phyloP scores from a whole-genome alignment of 1,139 yeast genomes.

The Torulaspora pretoriensis region DNA sequence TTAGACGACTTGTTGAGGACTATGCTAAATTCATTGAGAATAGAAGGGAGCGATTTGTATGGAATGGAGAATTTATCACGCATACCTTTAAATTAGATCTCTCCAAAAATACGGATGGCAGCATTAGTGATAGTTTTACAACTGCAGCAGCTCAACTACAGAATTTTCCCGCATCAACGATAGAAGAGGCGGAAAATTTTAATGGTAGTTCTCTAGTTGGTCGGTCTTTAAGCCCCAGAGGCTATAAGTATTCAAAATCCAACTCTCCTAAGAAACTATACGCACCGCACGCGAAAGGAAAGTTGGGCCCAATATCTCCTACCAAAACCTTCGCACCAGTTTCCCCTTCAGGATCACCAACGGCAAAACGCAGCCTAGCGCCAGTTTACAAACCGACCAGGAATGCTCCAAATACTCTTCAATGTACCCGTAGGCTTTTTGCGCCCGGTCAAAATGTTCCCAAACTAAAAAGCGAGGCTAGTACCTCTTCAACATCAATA shows the following conservation, averaged over 20 bases:
- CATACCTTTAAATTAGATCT: slow-evolving; percentile 22
- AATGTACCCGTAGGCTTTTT: slow-evolving; percentile 10
- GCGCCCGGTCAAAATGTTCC: slow-evolving; percentile 10
- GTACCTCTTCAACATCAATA: background rate
- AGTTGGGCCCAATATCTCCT: slow-evolving; percentile 11
- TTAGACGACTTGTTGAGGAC: slow-evolving; percentile 29
- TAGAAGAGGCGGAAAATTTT: slow-evolving; percentile 1
- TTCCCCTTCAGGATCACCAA: slow-evolving; percentile 14
- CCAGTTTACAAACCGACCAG: slow-evolving; percentile 15
- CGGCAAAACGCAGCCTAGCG: slow-evolving; percentile 9
- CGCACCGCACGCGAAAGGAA: slow-evolving; percentile 6
- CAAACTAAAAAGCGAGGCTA: slow-evolving; percentile 1
- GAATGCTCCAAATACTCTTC: slow-evolving; percentile 12
- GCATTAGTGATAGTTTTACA: slow-evolving; percentile 19
- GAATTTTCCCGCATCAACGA: slow-evolving; percentile 8
- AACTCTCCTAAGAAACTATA: slow-evolving; percentile 9
- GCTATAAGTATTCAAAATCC: slow-evolving; percentile 7
- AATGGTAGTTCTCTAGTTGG: background rate
- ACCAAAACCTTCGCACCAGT: slow-evolving; percentile 12
- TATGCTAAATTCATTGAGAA: slow-evolving; percentile 29
- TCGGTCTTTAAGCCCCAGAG: slow-evolving; percentile 6
- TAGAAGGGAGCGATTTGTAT: slow-evolving; percentile 30
- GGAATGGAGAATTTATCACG: slow-evolving; percentile 29
- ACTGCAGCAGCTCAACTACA: slow-evolving; percentile 32
- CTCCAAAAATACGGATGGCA: slow-evolving; percentile 11